Evolutionary conservation across 2,329 filamentous ascomycete genomes (phyloP).

Genomic region (Neocatenulostroma microsporum): DNA sequence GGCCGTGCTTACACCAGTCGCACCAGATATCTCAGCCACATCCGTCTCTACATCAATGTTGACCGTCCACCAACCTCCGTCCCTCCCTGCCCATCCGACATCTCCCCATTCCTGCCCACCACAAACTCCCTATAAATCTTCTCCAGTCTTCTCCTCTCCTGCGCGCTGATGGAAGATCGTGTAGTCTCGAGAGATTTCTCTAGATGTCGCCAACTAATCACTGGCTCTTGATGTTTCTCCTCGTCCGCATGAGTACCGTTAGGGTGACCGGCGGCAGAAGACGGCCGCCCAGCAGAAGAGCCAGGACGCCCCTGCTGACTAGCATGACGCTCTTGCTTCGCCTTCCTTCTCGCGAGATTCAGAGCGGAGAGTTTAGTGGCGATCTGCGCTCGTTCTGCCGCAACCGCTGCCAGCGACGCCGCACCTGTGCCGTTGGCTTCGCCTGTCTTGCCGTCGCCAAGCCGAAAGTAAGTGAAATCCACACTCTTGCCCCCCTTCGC

Average conservation of each 20-base stretch:
- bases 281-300: no score
- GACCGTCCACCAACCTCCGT: constrained; percentile 88
- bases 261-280: no score
- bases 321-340: constrained; percentile 45
- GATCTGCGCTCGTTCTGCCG: constrained; percentile 66
- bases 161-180: constrained; percentile 69
- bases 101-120: constrained; percentile 83
- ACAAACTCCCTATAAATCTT: constrained; percentile 91
- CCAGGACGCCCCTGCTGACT: no score
- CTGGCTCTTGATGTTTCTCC: constrained; percentile 50
- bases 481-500: constrained; percentile 7
- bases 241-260: not conserved
- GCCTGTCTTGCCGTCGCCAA: constrained; percentile 48
- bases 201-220: constrained; percentile 79
- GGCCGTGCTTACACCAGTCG: no score
- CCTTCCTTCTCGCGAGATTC: constrained; percentile 60
- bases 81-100: constrained; percentile 85
- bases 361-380: constrained; percentile 74
- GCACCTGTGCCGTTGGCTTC: constrained; percentile 30
- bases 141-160: constrained; percentile 66
- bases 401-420: constrained; percentile 28
- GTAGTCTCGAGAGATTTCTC: constrained; percentile 68
- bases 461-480: constrained; percentile 67
- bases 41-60: constrained; percentile 69
- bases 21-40: no score